Base-by-base conservation (phyloP, 148 eudicot species). In the Camellia sinensis region DNA sequence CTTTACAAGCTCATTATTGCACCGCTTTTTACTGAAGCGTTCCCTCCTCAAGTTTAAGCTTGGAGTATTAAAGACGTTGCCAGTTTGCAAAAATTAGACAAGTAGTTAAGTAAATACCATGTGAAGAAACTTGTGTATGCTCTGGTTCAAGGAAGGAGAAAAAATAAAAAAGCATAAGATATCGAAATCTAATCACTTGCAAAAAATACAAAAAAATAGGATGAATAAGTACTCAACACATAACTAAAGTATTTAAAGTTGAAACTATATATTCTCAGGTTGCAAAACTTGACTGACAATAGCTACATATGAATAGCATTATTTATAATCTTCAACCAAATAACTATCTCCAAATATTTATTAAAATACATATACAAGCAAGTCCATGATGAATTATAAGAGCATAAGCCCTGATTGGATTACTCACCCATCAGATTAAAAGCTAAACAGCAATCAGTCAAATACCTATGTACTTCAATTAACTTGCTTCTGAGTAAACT, bases 81-180 rank as follows among this genome's bases (percentile, higher is more conserved):
- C 83, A 81, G 78, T 81, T 93, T 93, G 90, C 87, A 86, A 68
- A 70, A 56, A 62, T 52, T 79, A 77, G 59, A 37, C 62, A 56
- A 76, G 7, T 43, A 17, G 15, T 60, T 77, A 71, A 82, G 72
- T 21, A 77, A 60, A 76, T 54, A 63, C 74, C 67, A 70, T 17
- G 44, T 7, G 43, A 19, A 48, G 41, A 37, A 76, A 29, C 53
- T 43, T 50, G 37, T 77, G 56, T 4, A 6, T 17, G 57, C 59
- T 37, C 13, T 45, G 40, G 17, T 13, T 19, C 7, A 37, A 15
- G 9, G 45, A 19, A n/a, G 37, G 37, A 29, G 37, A 29, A 29
- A 29, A 29, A 29, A 29, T 29, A 29, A 11, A 62, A 45, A 76
- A 19, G 10, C 18, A 74, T 74, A 61, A 46, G n/a, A 18, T 1